Evolutionary conservation across 129 eudicot genomes (phyloP).

Genomic region (Flaveria trinervia): DNA sequence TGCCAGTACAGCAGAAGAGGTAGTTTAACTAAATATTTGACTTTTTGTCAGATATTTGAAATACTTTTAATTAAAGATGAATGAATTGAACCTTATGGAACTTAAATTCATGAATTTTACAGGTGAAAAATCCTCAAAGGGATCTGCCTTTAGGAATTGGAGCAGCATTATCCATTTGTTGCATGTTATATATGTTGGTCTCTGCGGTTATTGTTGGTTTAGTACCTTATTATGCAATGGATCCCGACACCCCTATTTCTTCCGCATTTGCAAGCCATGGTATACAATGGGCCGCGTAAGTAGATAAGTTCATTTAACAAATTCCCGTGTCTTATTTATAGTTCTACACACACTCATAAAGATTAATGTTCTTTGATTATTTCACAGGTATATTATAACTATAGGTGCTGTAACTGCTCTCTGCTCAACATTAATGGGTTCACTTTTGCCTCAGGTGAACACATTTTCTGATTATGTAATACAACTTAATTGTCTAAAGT

Average conservation of each 20-base stretch:
- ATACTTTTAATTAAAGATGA: not conserved
- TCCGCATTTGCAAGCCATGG: slow-evolving; percentile 92
- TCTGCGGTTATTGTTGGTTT: slow-evolving; percentile 92
- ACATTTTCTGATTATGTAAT: not conserved
- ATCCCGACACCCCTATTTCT: slow-evolving; percentile 95
- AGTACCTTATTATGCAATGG: slow-evolving; percentile 91
- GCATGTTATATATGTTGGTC: slow-evolving; percentile 87
- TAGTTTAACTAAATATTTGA: slow-evolving; percentile 5
- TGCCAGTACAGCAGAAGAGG: slow-evolving; percentile 99
- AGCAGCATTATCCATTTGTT: slow-evolving; percentile 80
- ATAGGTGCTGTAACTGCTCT: slow-evolving; percentile 91
- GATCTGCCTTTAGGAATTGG: slow-evolving; percentile 95
- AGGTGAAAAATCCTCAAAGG: slow-evolving; percentile 95
- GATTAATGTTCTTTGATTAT: slow-evolving; percentile 7
- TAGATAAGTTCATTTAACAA: slow-evolving; percentile 5
- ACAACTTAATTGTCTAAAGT: slow-evolving; percentile 8
- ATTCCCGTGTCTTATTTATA: slow-evolving; percentile 10
- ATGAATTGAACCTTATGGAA: not conserved
- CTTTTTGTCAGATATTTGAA: slow-evolving; percentile 5
- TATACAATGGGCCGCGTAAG: slow-evolving; percentile 97
- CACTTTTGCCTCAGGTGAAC: slow-evolving; percentile 93
- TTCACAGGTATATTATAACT: slow-evolving; percentile 72
- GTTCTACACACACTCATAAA: not conserved
- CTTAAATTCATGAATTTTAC: slow-evolving; percentile 14
- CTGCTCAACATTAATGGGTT: slow-evolving; percentile 89